Base-by-base conservation (phyloP, 1,284 basidiomycete genomes). In the Leccinum fallax region DNA sequence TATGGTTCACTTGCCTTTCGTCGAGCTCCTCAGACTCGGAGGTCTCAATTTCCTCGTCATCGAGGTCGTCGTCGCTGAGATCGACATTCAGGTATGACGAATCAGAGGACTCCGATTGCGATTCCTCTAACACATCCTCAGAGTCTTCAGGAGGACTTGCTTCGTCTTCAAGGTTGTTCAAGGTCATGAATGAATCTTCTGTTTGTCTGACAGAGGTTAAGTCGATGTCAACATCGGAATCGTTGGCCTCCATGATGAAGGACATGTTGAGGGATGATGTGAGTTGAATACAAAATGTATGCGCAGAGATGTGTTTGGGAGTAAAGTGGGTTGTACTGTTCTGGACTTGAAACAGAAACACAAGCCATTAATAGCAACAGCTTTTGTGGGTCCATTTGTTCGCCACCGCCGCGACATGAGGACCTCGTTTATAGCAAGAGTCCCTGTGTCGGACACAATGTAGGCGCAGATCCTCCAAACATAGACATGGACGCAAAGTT, bases 401-500 rank as follows among this genome's bases (percentile, higher is more conserved):
- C 46, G 38, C 53, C 43, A 48, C 26, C 26, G 26, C 26, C 26
- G 26, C 26, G 26, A 26, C 26, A 63, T 8, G 58, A 57, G 65
- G 62, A 53, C 16, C 13, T 16, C 15, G 11, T 30, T n/a, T 32
- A 53, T 11, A 49, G 10, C 46, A n/a, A 52, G 19, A 1, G 0
- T 10, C 51, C 54, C 57, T 65, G 28, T 13, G n/a, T 32, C 16
- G 11, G 11, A 16, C 43, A 67, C n/a, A 11, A 28, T 30, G 43
- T 19, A 21, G 28, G n/a, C 56, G 61, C 55, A 9, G 2, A 71
- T 62, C 63, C 5, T 58, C 59, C 67, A 66, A 63, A 71, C 40
- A 61, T 62, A 43, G 70, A 28, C 58, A 70, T 63, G 60, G 48
- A 53, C 71, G 71, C 67, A 71, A 74, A 68, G 55, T 38, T 43